Percentiles rank a stretch among this genome's conserved stretches.
Evolutionary conservation across 139 green algal genomes (phyloP).

Genomic region (Spirogloea muscicola): DNA sequence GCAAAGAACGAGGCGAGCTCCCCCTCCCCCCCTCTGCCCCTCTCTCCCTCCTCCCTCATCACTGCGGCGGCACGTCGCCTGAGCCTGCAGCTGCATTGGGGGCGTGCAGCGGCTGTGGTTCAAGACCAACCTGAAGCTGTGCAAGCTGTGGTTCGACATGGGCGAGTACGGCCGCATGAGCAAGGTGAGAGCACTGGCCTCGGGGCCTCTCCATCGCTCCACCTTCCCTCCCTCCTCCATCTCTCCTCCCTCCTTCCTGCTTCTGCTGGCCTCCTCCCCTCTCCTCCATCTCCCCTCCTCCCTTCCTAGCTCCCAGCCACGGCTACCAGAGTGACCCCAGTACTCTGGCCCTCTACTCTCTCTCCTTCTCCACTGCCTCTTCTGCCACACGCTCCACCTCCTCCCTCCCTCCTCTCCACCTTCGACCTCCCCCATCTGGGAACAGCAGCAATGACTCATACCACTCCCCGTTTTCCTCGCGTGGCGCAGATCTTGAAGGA

Average conservation of each 20-base stretch:
- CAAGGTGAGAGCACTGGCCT: slow-evolving; percentile 43
- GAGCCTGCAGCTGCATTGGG: too few species aligned
- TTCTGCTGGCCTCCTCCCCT: not conserved
- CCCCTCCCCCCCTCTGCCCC: not conserved
- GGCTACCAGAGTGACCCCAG: too few species aligned
- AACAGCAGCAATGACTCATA: too few species aligned
- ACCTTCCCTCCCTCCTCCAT: not conserved
- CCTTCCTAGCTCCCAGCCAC: not conserved
- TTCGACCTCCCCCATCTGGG: too few species aligned
- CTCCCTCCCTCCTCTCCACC: too few species aligned
- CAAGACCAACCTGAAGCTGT: slow-evolving; percentile 97
- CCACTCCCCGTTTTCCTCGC: too few species aligned
- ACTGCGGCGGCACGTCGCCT: too few species aligned
- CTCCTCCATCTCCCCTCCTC: not conserved
- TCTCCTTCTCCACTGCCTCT: not conserved
- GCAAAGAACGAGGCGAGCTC: slow-evolving; percentile 77
- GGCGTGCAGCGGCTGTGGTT: slow-evolving; percentile 84
- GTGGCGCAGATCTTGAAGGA: too few species aligned
- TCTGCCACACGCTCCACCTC: not conserved
- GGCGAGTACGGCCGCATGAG: slow-evolving; percentile 69
- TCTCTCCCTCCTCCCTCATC: not conserved
- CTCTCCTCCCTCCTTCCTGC: not conserved
- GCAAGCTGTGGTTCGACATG: slow-evolving; percentile 79
- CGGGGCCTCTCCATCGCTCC: not conserved
- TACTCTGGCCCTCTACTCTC: not conserved